Percentiles rank a stretch among this genome's conserved stretches.
These are phyloP conservation scores for Cladochytrium replicatum DNA, from an alignment of 192 early-diverging fungal genomes.

Conservation along the genomic window DNA sequence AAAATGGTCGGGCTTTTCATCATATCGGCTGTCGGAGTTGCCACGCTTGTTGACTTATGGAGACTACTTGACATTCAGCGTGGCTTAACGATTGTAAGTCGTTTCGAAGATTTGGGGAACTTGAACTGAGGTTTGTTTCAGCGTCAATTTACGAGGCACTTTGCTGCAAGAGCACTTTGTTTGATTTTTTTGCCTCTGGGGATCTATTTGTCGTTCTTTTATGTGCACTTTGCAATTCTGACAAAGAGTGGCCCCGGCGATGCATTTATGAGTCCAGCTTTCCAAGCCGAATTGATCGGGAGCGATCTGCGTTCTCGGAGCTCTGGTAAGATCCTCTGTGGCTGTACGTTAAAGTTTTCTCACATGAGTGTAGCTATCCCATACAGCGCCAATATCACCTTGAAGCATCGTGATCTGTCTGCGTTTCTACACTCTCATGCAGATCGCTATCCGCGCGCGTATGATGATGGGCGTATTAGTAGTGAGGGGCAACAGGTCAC, in stretches of 20 bases:
- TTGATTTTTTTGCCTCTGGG: slow-evolving; percentile 72
- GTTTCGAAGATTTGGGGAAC: neutral
- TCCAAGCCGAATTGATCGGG: slow-evolving; percentile 75
- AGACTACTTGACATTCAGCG: slow-evolving; percentile 76
- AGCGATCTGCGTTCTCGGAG: slow-evolving; percentile 58
- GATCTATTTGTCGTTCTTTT: slow-evolving; percentile 82
- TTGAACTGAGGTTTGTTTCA: slow-evolving; percentile 7
- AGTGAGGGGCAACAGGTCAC: slow-evolving; percentile 77
- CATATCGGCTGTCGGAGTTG: slow-evolving; percentile 71
- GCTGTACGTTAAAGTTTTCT: slow-evolving; percentile 2
- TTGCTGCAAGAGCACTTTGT: slow-evolving; percentile 68
- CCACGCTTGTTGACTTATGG: slow-evolving; percentile 84
- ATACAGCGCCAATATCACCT: slow-evolving; percentile 67
- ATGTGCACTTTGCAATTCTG: slow-evolving; percentile 82
- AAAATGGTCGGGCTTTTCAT: slow-evolving; percentile 95
- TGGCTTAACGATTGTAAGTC: slow-evolving; percentile 49
- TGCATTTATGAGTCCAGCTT: slow-evolving; percentile 79
- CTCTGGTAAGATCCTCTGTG: slow-evolving; percentile 10
- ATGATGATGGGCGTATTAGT: slow-evolving; percentile 85
- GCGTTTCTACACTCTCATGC: slow-evolving; percentile 72
- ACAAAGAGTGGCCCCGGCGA: slow-evolving; percentile 80
- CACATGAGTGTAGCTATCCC: slow-evolving; percentile 47
- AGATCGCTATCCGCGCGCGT: slow-evolving; percentile 73
- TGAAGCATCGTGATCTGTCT: slow-evolving; percentile 68
- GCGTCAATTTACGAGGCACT: slow-evolving; percentile 67